Base-by-base conservation (phyloP, 768 basidiomycete genomes). In the Suillus subluteus region DNA sequence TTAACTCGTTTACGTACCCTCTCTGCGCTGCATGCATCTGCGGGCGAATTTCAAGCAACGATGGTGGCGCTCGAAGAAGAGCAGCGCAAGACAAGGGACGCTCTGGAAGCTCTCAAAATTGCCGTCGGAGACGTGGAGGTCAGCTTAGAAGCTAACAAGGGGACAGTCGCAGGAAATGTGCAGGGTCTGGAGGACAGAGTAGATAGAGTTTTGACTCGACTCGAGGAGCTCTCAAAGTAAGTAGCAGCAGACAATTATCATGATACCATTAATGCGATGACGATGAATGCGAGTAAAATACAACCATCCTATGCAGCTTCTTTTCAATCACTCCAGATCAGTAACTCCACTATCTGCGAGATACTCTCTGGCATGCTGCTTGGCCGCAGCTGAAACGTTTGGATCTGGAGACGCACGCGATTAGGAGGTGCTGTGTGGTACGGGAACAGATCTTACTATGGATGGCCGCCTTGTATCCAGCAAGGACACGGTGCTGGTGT, bases 1-100 rank as follows among this genome's bases (percentile, higher is more conserved):
- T 85, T 99, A 32, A 88, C 92, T 4, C 92, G 97, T 16, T 79
- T 99, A 44, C 88, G 94, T 46, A 96, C 95, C 12, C 83, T 99
- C 5, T 89, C 93, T 11, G 74, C 87, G 0, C 78, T 99, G 66
- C 97, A 99, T 73, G 84, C 89, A 0, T 88, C 92, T 58, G 94
- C 97, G 0, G 84, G 89, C 2, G 86, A 90, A 32, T 96, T 98
- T 72, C 86, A 90, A 62, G 83, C 81, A 26, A 87, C 88, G 3
- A 80, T 98, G 4, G 78, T 83, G 18, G 76, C 82, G 58, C 79
- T 96, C 40, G 91, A 93, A 75, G 87, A 87, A 64, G 91, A 93
- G 67, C 92, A 96, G 71, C 83, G 82, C 62, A 85, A 86, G 68
- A 79, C 87, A 41, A 84, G 83, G 32, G 88, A 87, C 32, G 85